Evolutionary conservation across 257 asterid species (phyloP), one percentile per base, ranked within the genome.

Genomic region (Knoxia roxburghii): DNA sequence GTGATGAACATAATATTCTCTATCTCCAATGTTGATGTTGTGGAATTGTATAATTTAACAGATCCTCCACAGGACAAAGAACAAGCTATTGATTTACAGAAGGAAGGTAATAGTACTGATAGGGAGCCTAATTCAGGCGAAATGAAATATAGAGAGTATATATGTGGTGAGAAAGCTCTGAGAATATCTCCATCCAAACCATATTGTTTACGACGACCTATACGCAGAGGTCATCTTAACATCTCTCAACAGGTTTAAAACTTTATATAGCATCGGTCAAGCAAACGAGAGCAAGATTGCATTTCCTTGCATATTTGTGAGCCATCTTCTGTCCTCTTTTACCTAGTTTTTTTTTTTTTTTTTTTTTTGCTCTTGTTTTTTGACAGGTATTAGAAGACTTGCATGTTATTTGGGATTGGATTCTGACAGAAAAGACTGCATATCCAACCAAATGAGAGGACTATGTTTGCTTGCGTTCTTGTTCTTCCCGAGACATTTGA

Each of bases 181-280:
- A 80, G 83, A 85, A 86, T 90, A 73, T 77, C 96, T 59, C 81
- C 86, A 30, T 77, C 74, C 46, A 95, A 90, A 76, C 96, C 96
- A 67, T 94, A 94, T 83, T 81, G 95, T 82, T 86, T 94, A 82
- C 77, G 85, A 50, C 90, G 99, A 24, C 99, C 99, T 65, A 85
- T 94, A 70, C 99, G 99, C 70, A 82, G 99, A 78, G 99, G 99
- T 43, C 97, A 89, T 78, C 84, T 94, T 77, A 94, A 90, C 77
- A 83, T 88, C 67, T 94, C 99, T 77, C 79, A 81, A 69, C 79
- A 88, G n/a, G n/a, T n/a, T n/a, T n/a, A n/a, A n/a, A n/a, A n/a
- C n/a, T n/a, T n/a, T n/a, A n/a, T n/a, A n/a, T n/a, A n/a, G n/a
- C n/a, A n/a, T n/a, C n/a, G n/a, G n/a, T n/a, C n/a, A n/a, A n/a